These are phyloP conservation scores for Pseudomassariella vexata DNA, from an alignment of 2,329 filamentous ascomycete genomes.

Conservation along the genomic window DNA sequence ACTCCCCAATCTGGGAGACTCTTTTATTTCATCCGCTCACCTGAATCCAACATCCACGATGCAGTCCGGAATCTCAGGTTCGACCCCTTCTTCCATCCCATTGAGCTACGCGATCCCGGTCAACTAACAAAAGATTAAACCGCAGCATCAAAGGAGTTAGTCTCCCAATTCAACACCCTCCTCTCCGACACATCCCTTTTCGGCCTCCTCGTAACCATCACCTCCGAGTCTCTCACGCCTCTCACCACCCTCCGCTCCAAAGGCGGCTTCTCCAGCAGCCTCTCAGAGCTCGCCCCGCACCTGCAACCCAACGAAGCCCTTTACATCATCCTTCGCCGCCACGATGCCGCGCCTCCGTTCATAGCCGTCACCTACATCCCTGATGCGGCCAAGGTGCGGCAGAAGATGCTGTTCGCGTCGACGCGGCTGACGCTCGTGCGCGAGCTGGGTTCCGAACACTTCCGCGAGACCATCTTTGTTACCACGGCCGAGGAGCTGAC, in stretches of 20 bases:
- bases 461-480: constrained; percentile 69
- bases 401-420: constrained; percentile 82
- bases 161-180: constrained; percentile 65
- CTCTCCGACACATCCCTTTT: constrained; percentile 57
- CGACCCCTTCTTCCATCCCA: constrained; percentile 4
- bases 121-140: constrained; percentile 4
- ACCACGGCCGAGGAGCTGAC: constrained; percentile 67
- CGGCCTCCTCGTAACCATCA: constrained; percentile 66
- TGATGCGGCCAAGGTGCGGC: constrained; percentile 69
- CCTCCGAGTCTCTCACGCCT: constrained; percentile 62
- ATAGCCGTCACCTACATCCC: constrained; percentile 74
- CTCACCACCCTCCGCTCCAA: constrained; percentile 47
- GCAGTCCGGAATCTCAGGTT: constrained; percentile 77
- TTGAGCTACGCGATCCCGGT: constrained; percentile 1
- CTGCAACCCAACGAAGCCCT: constrained; percentile 62
- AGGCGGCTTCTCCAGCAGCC: constrained; percentile 56
- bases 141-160: constrained; percentile 71
- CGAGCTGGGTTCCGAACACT: constrained; percentile 73
- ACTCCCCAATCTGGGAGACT: too few species aligned
- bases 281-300: constrained; percentile 55
- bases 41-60: constrained; percentile 46
- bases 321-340: constrained; percentile 70
- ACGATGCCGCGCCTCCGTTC: constrained; percentile 52
- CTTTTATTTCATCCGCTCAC: too few species aligned
- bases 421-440: constrained; percentile 70